These are phyloP conservation scores for Mallotus nudiflorus DNA, from an alignment of 345 rosid genomes.

Conservation along the genomic window DNA sequence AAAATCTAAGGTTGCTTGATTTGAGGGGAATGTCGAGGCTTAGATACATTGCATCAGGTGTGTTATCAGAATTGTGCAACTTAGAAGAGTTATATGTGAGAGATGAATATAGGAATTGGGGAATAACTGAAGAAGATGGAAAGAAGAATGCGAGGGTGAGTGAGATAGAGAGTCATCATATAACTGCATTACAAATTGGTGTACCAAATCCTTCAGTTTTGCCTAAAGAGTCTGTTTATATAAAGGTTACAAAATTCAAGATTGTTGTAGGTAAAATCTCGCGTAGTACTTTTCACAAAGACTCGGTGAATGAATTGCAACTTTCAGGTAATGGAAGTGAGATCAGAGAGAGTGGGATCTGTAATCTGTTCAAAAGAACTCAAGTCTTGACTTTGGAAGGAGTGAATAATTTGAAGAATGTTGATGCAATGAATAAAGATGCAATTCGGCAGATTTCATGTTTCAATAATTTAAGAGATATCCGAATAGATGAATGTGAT, in stretches of 20 bases:
- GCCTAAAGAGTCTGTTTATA: not conserved
- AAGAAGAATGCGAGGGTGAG: not conserved
- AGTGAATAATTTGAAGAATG: not conserved
- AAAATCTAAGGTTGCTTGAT: not conserved
- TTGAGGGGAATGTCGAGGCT: not conserved
- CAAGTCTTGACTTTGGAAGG: not conserved
- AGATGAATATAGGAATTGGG: not conserved
- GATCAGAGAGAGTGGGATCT: not conserved
- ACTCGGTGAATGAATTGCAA: not conserved
- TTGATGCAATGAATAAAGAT: not conserved
- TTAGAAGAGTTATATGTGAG: not conserved
- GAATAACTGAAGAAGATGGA: not conserved
- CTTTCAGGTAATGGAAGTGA: not conserved
- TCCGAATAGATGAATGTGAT: not conserved
- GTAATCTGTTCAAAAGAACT: not conserved
- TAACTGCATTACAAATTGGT: not conserved
- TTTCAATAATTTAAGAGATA: not conserved
- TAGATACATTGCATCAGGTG: not conserved
- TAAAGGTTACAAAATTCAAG: not conserved
- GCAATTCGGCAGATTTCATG: too few relatives aligned
- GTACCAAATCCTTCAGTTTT: constrained; percentile 21
- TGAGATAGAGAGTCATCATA: not conserved
- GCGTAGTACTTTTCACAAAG: too few relatives aligned
- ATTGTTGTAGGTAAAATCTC: too few relatives aligned
- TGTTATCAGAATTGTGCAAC: not conserved